Conservation (phyloP, 495 filamentous ascomycete genomes). For the Neurospora pannonica region DNA sequence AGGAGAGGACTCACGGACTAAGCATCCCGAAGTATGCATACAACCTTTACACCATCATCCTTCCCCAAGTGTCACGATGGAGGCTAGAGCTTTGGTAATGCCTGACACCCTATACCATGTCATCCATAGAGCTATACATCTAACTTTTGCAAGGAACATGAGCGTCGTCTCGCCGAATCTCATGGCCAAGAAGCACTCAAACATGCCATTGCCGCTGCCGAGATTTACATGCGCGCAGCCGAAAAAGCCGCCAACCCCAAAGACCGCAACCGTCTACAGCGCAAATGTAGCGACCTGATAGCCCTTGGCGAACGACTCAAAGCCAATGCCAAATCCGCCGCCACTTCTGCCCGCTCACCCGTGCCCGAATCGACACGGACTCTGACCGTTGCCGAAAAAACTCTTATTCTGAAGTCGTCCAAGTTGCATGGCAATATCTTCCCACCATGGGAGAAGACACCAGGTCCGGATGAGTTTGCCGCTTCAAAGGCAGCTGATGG, state of each 20-base stretch:
- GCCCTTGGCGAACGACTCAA: slow-evolving; percentile 68
- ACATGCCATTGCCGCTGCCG: slow-evolving; percentile 62
- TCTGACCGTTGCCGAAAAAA: slow-evolving; percentile 63
- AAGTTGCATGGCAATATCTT: slow-evolving; percentile 73
- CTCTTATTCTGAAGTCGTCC: slow-evolving; percentile 66
- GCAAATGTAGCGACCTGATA: slow-evolving; percentile 58
- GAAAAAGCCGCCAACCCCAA: slow-evolving; percentile 37
- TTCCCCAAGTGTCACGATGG: slow-evolving; percentile 12
- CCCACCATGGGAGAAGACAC: slow-evolving; percentile 65
- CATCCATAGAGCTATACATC: slow-evolving; percentile 18
- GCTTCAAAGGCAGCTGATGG: background rate
- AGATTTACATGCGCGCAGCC: slow-evolving; percentile 69
- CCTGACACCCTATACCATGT: background rate
- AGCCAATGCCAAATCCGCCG: slow-evolving; percentile 15
- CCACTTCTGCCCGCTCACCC: slow-evolving; percentile 21
- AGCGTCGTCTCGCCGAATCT: slow-evolving; percentile 44
- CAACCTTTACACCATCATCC: background rate
- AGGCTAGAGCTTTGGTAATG: slow-evolving; percentile 15
- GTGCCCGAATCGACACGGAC: slow-evolving; percentile 50
- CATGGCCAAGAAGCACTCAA: slow-evolving; percentile 58
- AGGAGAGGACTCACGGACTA: background rate
- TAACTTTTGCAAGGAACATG: slow-evolving; percentile 44
- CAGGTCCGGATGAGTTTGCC: slow-evolving; percentile 24
- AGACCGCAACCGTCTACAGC: slow-evolving; percentile 51
- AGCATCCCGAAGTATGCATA: slow-evolving; percentile 3